A percentile compares a stretch with the other conserved stretches of the same genome.
These are phyloP conservation scores for Phytophthora idaei DNA, from an alignment of 352 stramenopile species.

Conservation along the genomic window DNA sequence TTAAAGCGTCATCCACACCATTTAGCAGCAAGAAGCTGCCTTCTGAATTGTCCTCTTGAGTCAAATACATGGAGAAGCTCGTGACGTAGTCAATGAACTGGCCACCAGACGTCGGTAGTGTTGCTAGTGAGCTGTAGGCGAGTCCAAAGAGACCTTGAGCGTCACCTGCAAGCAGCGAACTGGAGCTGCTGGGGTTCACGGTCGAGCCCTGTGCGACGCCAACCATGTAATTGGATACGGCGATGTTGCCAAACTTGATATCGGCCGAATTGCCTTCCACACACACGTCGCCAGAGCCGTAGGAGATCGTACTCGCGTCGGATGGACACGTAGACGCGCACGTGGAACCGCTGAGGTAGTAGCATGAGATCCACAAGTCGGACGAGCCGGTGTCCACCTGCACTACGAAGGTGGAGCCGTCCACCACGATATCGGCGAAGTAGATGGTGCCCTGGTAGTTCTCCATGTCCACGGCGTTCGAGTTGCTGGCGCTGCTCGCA, in stretches of 20 bases:
- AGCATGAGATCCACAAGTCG: constrained; percentile 79
- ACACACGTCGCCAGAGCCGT: constrained; percentile 72
- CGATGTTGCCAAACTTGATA: constrained; percentile 55
- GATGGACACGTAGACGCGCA: constrained; percentile 56
- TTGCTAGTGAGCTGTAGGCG: constrained; percentile 57
- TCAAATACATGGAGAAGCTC: constrained; percentile 76
- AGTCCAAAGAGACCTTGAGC: constrained; percentile 72
- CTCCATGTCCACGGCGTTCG: constrained; percentile 43
- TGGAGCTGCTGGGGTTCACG: constrained; percentile 46
- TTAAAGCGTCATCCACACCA: constrained; percentile 62
- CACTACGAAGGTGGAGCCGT: constrained; percentile 48
- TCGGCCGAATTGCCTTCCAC: constrained; percentile 45
- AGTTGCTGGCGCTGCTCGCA: constrained; percentile 36
- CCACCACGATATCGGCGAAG: constrained; percentile 60
- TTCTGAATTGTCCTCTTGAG: constrained; percentile 39
- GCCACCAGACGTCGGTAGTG: constrained; percentile 46
- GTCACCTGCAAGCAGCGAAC: constrained; percentile 45
- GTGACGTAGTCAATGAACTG: constrained; percentile 68
- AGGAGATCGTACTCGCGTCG: constrained; percentile 50
- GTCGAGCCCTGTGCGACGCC: constrained; percentile 59
- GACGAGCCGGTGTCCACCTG: constrained; percentile 81
- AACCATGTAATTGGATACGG: constrained; percentile 55
- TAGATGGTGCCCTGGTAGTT: constrained; percentile 74
- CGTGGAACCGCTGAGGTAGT: constrained; percentile 43
- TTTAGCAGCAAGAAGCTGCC: constrained; percentile 78